Evolutionary conservation across 495 filamentous ascomycete species (phyloP), one percentile per base, ranked within the genome.

Genomic region (Amniculicola lignicola): DNA sequence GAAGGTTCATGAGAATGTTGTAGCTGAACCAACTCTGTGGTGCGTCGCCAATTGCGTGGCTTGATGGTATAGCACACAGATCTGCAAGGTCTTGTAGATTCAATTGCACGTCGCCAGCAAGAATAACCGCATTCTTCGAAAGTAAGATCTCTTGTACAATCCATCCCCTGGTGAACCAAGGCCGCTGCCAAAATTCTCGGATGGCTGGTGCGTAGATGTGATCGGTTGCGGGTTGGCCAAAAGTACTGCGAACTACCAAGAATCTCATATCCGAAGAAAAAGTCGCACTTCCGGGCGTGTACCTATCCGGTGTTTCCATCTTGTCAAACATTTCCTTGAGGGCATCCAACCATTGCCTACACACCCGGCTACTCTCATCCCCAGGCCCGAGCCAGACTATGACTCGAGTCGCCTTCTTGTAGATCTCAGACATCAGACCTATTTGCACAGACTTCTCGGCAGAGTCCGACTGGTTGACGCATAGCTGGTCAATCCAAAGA

Each of bases 401-500:
- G 12, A 56, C 45, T 5, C 28, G 10, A 11, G 6, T 4, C 3
- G 52, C 52, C 7, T 18, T 4, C 19, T 16, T 49, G 31, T 56
- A 56, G 2, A 57, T 51, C 2, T 40, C n/a, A 5, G 9, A 14
- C 53, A 57, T 57, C 2, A 38, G 21, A 11, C 12, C 3, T 4
- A 57, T 33, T 53, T 57, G 53, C 2, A 10, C 5, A n/a, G 16
- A 25, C 24, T 42, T 49, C 31, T 57, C 53, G 2, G 2, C 36
- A 2, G 3, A 2, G 45, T 57, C 45, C 2, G 4, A 24, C 24
- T 57, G 53, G 6, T 57, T 51, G 47, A 57, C 52, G 45, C 53
- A 57, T 11, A 57, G 15, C 22, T 51, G 49, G 28, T 57, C 53
- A 11, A 57, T 57, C 53, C 53, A 57, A 4, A 57, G 43, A 28